A percentile compares a stretch with the other conserved stretches of the same genome.
phyloP scores from a whole-genome alignment of 2,329 filamentous ascomycete genomes.

The Bipolaris gigantea region DNA sequence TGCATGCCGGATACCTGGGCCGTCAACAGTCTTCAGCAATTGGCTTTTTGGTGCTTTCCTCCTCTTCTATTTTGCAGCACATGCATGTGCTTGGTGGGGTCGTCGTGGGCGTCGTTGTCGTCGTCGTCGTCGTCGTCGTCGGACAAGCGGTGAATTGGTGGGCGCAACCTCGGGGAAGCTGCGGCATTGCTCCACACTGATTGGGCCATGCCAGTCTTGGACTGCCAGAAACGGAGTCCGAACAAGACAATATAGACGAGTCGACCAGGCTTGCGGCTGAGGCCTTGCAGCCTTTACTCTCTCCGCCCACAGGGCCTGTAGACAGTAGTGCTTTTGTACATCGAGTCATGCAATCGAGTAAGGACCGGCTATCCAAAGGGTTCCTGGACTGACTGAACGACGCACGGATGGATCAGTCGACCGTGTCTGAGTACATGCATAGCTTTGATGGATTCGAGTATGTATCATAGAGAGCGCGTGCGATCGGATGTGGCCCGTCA shows the following conservation, averaged over 20 bases:
- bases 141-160: slow-evolving; percentile 4
- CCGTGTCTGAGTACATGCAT: neutral
- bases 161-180: slow-evolving; percentile 26
- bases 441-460: neutral
- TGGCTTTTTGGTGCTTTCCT: neutral
- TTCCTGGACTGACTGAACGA: neutral
- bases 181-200: slow-evolving; percentile 28
- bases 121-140: neutral
- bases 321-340: no score
- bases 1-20: neutral
- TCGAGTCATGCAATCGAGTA: neutral
- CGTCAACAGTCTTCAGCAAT: neutral
- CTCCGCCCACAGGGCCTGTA: neutral
- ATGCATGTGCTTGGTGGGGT: no score
- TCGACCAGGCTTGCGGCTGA: no score
- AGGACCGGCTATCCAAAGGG: neutral
- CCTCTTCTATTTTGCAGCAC: neutral
- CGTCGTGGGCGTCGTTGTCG: neutral
- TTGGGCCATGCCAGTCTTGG: slow-evolving; percentile 14
- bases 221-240: neutral
- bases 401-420: neutral
- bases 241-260: neutral
- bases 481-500: no score
- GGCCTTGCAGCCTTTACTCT: neutral
- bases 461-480: neutral